Percentiles rank a stretch among this genome's conserved stretches.
Conservation (phyloP, 148 eudicot species). For the Cornus controversa region DNA sequence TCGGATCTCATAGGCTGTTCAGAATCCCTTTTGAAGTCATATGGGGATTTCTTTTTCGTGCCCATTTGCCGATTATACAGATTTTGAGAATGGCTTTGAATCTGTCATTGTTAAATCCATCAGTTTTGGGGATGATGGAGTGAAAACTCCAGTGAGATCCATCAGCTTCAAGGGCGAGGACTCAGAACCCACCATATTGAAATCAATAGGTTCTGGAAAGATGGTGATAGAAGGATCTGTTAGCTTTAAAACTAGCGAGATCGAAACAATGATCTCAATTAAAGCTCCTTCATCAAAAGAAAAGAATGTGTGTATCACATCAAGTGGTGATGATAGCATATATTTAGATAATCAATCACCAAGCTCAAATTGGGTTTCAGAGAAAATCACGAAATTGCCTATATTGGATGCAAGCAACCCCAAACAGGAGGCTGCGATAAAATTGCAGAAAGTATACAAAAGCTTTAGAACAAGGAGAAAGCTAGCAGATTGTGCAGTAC, state of each 20-base stretch:
- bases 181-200: conserved; percentile 38
- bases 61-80: conserved; percentile 44
- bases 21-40: conserved; percentile 24
- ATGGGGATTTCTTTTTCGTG: conserved; percentile 81
- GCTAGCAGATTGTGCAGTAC: conserved; percentile 97
- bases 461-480: conserved; percentile 93
- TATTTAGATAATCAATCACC: conserved; percentile 18
- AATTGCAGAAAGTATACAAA: conserved; percentile 95
- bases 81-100: conserved; percentile 55
- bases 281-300: conserved; percentile 20
- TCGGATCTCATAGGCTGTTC: conserved; percentile 13
- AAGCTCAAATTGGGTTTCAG: conserved; percentile 14
- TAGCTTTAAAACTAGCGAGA: conserved; percentile 41
- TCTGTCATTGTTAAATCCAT: conserved; percentile 55
- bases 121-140: conserved; percentile 41
- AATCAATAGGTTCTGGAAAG: conserved; percentile 35
- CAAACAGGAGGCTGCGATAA: conserved; percentile 80
- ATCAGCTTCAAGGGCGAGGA: conserved; percentile 46
- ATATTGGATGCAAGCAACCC: conserved; percentile 41
- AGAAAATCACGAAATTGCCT: conserved; percentile 15
- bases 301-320: conserved; percentile 9
- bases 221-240: conserved; percentile 53
- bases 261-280: conserved; percentile 31
- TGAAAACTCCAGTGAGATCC: conserved; percentile 46
- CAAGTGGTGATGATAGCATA: background rate